Conservation (phyloP, 345 rosid genomes). For the Lumnitzera littorea region DNA sequence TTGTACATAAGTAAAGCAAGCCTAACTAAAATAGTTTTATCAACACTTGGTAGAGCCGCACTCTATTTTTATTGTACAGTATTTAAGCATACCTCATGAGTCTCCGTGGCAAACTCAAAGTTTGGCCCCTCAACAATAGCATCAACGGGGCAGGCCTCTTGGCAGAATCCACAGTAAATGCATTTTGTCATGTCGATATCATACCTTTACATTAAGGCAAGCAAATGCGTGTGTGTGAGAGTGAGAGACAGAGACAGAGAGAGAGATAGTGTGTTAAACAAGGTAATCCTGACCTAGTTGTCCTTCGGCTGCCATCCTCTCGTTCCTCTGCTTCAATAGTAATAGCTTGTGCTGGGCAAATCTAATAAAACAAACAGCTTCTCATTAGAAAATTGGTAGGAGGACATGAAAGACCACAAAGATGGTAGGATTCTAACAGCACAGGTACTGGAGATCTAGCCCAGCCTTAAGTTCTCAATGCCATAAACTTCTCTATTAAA, state of each 20-base stretch:
- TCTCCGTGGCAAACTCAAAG: slow-evolving; percentile 94
- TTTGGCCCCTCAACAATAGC: slow-evolving; percentile 98
- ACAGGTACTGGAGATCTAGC: no score
- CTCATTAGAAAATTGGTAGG: no score
- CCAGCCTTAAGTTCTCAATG: no score
- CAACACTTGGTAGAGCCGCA: neutral
- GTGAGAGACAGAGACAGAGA: slow-evolving; percentile 7
- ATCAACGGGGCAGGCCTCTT: slow-evolving; percentile 99
- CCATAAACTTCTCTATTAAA: no score
- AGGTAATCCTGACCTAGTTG: slow-evolving; percentile 58
- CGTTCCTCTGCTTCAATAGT: slow-evolving; percentile 98
- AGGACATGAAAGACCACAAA: no score
- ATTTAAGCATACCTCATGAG: slow-evolving; percentile 63
- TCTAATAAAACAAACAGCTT: slow-evolving; percentile 20
- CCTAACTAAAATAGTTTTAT: neutral
- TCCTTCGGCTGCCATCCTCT: slow-evolving; percentile 98
- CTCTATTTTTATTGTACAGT: neutral
- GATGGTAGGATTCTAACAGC: no score
- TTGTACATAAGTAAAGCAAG: neutral
- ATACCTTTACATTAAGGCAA: slow-evolving; percentile 34
- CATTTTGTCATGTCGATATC: slow-evolving; percentile 98
- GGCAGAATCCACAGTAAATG: slow-evolving; percentile 98
- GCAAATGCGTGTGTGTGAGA: neutral
- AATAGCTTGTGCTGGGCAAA: slow-evolving; percentile 97
- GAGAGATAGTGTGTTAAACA: neutral